A percentile compares a stretch with the other conserved stretches of the same genome.
These are phyloP conservation scores for Heterococcus sp. DNA, from an alignment of 108 stramenopile species.

Conservation along the genomic window DNA sequence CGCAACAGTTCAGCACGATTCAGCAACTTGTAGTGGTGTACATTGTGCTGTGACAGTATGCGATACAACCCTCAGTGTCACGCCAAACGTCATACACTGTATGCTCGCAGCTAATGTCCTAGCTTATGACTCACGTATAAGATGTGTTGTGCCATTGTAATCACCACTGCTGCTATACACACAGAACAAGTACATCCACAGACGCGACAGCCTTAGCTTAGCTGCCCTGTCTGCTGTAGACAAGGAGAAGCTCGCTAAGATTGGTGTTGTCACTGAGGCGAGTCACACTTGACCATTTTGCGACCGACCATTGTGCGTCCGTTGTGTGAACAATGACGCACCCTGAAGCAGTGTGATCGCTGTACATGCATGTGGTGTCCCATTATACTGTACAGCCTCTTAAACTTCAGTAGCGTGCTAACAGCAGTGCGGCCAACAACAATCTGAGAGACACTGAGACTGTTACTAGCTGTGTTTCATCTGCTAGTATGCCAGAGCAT, in stretches of 20 bases:
- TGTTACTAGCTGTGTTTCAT: too few relatives aligned
- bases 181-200: constrained; percentile 22
- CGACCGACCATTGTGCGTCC: neutral
- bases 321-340: neutral
- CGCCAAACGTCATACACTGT: too few relatives aligned
- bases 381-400: constrained; percentile 4
- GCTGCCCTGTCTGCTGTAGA: constrained; percentile 21
- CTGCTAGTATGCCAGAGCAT: too few relatives aligned
- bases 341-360: neutral
- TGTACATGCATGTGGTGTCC: neutral
- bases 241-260: constrained; percentile 39
- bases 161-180: too few relatives aligned
- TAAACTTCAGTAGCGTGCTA: neutral
- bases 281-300: neutral
- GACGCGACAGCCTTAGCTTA: constrained; percentile 20
- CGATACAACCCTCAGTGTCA: too few relatives aligned
- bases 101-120: too few relatives aligned
- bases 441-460: constrained; percentile 1
- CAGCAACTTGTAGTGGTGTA: too few relatives aligned
- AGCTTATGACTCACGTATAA: too few relatives aligned
- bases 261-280: too few relatives aligned
- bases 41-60: too few relatives aligned
- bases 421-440: neutral
- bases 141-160: too few relatives aligned
- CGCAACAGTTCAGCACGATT: too few relatives aligned